Base-by-base conservation (phyloP, 768 basidiomycete species). In the Tricholoma matsutake region DNA sequence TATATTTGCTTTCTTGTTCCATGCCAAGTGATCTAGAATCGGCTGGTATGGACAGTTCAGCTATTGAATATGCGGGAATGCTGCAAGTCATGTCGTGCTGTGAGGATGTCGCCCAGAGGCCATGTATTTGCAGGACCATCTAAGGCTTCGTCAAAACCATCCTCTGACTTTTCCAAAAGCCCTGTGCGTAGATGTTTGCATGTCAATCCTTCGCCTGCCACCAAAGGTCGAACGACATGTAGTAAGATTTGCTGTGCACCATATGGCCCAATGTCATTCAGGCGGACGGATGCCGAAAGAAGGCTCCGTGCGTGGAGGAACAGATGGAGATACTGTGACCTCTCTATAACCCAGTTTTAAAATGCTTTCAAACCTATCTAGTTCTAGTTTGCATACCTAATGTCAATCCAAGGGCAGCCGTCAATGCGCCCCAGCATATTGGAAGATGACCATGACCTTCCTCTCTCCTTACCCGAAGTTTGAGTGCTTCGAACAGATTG, bases 11-110 rank as follows among this genome's bases (percentile, higher is more conserved):
- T 45, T 22, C 43, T 49, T 56, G 61, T 56, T 41, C n/a, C 55
- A 51, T 35, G 14, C 22, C 56, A 52, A 22, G 16, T n/a, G 25
- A 52, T 37, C n/a, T 31, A 57, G 37, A n/a, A 22, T 45, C 45
- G 7, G 25, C 39, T 54, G n/a, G 54, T 53, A 55, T 37, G 25
- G 47, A 45, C 56, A 22, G 45, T 58, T 66, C 65, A 90, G 75
- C 89, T 91, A 75, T 99, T 99, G 81, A 99, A 99, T 64, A 98
- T 94, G 61, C 96, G 83, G 47, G 94, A 96, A 76, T 98, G 96
- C 73, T 95, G 92, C 68, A 94, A 76, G 76, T 98, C 96, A 73
- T 99, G 97, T 61, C 97, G 81, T 41, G 86, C 84, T 35, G 90
- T 87, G 29, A 98, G 80, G 41, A 98, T 89, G 75, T 99, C 97